phyloP scores from a whole-genome alignment of 2,329 filamentous ascomycete genomes.

The Paecilomyces formosus region DNA sequence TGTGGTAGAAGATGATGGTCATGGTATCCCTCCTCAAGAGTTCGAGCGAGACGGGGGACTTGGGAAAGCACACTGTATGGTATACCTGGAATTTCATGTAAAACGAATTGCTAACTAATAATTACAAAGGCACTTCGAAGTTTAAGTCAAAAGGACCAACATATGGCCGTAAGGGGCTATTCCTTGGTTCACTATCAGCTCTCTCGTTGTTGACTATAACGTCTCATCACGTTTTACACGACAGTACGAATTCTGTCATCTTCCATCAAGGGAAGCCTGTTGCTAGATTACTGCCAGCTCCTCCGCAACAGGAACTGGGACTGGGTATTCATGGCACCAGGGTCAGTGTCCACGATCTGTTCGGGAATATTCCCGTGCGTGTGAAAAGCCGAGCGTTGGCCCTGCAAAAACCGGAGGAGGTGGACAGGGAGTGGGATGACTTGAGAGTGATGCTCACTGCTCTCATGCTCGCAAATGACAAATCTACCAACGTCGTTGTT shows the following conservation, averaged over 20 bases:
- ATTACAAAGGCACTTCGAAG: conserved; percentile 67
- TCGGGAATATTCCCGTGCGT: conserved; percentile 84
- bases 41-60: conserved; percentile 66
- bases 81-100: conserved; percentile 4
- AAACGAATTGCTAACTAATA: conserved; percentile 3
- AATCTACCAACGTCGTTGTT: conserved; percentile 50
- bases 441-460: conserved; percentile 54
- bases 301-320: conserved; percentile 49
- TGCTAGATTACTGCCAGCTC: conserved; percentile 55
- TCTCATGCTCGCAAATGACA: conserved; percentile 64
- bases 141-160: conserved; percentile 38
- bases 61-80: conserved; percentile 61
- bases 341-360: conserved; percentile 70
- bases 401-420: conserved; percentile 43
- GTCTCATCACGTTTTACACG: conserved; percentile 53
- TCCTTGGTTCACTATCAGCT: conserved; percentile 67
- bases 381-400: conserved; percentile 66
- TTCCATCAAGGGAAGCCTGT: conserved; percentile 64
- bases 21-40: conserved; percentile 66
- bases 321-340: conserved; percentile 62
- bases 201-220: conserved; percentile 70
- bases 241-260: conserved; percentile 53
- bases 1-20: conserved; percentile 74
- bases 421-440: conserved; percentile 58
- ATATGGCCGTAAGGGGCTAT: conserved; percentile 66